Evolutionary conservation across 768 basidiomycete species (phyloP), one percentile per base, ranked within the genome.

Genomic region (Psilocybe subaeruginosa): DNA sequence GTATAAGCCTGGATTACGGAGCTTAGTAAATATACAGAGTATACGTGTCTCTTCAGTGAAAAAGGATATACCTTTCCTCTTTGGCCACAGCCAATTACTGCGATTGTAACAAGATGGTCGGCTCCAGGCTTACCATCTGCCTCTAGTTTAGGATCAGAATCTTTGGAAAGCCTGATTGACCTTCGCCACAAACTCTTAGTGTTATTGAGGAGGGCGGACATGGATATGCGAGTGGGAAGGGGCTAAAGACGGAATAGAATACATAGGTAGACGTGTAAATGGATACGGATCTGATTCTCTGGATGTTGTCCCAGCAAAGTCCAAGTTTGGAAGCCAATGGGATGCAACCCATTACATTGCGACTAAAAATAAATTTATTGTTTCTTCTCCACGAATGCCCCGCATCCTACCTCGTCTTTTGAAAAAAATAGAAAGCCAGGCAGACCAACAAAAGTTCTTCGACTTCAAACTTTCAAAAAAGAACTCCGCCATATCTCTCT

Each of bases 11-110:
- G 62, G 49, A 8, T 52, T 12, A 53, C 12, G 23, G n/a, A 33
- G 17, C 8, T 60, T 27, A 54, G 51, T 23, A 31, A 16, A 53
- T 30, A 53, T 11, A 48, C 27, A 54, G 8, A 43, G 11, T 14
- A 43, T 14, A 43, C 14, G 41, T 43, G 6, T 17, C 16, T 27
- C 14, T 5, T 41, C 16, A 54, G 30, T n/a, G 37, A 16, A 37
- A 35, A 8, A 6, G 27, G 45, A 45, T 56, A 39, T 62, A 92
- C 93, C 77, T 80, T 82, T 55, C 93, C 94, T 58, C 94, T 86
- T 70, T 91, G 87, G 5, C 94, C 94, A 67, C 92, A 93, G 17
- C 94, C 94, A 33, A 96, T 73, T 61, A 95, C 77, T 12, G 86
- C 92, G 37, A 95, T 66, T 0, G 91, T 94, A 48, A 94, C 76